Conservation (phyloP, 83 land plant species). For the Thuja plicata region DNA sequence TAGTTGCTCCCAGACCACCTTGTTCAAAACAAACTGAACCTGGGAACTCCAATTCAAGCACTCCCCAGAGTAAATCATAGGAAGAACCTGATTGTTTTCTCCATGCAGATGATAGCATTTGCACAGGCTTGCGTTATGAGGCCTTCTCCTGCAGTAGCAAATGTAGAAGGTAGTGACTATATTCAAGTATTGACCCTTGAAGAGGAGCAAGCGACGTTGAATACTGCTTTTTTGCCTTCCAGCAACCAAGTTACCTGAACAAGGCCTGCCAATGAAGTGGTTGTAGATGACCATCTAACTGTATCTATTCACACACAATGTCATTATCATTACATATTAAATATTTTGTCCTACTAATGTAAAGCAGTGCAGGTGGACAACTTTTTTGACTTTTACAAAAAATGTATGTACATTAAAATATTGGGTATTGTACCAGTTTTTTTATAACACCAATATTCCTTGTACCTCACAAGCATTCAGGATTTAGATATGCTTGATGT, state of each 20-base stretch:
- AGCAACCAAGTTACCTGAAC: neutral
- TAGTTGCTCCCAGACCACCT: neutral
- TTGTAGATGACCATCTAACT: neutral
- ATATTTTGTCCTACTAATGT: neutral
- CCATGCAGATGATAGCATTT: conserved; percentile 17
- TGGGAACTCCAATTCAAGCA: neutral
- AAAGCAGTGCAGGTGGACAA: neutral
- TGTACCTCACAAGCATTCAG: neutral
- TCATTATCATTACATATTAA: neutral
- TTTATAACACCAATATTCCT: neutral
- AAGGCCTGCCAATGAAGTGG: neutral
- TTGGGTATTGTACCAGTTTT: neutral
- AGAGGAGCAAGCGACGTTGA: conserved; percentile 15
- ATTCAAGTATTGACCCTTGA: neutral
- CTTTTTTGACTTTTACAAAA: neutral
- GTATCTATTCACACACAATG: neutral
- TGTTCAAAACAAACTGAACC: neutral
- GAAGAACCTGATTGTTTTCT: conserved; percentile 12
- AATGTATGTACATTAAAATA: neutral
- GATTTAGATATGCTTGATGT: neutral
- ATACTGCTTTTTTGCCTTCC: neutral
- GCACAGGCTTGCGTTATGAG: conserved; percentile 9
- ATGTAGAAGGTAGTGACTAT: neutral
- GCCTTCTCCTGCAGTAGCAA: neutral
- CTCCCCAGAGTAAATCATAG: too few species aligned